Percentiles rank a stretch among this genome's conserved stretches.
These are phyloP conservation scores for Halenospora varia DNA, from an alignment of 495 filamentous ascomycete species.

Conservation along the genomic window DNA sequence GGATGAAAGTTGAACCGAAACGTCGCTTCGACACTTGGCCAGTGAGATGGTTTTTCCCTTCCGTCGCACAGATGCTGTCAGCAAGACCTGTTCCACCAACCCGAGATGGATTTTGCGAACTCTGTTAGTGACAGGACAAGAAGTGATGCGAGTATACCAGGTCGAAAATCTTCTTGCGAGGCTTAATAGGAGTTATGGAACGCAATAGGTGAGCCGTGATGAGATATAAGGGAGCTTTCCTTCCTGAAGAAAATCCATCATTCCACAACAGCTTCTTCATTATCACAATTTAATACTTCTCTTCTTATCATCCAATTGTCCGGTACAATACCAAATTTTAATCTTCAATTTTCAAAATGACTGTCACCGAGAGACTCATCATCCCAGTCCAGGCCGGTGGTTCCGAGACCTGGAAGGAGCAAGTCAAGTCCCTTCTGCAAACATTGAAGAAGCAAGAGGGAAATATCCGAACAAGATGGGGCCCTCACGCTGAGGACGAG, in stretches of 20 bases:
- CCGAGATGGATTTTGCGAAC: background rate
- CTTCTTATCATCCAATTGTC: slow-evolving; percentile 10
- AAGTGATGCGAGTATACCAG: background rate
- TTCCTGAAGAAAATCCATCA: background rate
- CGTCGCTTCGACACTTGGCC: background rate
- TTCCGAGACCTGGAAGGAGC: slow-evolving; percentile 14
- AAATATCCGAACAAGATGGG: slow-evolving; percentile 20
- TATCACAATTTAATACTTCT: background rate
- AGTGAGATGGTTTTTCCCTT: background rate
- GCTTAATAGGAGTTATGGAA: background rate
- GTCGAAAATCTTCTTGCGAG: background rate
- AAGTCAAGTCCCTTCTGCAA: slow-evolving; percentile 15
- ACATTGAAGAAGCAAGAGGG: slow-evolving; percentile 20
- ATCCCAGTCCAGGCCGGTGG: slow-evolving; percentile 11
- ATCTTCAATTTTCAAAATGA: slow-evolving; percentile 9
- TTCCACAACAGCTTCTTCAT: background rate
- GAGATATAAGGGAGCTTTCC: slow-evolving; percentile 3
- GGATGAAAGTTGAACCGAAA: background rate
- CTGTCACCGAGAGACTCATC: slow-evolving; percentile 18
- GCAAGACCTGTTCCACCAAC: background rate
- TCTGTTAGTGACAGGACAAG: background rate
- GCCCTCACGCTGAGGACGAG: slow-evolving; percentile 14
- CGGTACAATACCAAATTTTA: slow-evolving; percentile 10
- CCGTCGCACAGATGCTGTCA: background rate
- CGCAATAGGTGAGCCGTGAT: background rate